phyloP scores from a whole-genome alignment of 2,329 filamentous ascomycete genomes.

The Gaeumannomyces tritici region DNA sequence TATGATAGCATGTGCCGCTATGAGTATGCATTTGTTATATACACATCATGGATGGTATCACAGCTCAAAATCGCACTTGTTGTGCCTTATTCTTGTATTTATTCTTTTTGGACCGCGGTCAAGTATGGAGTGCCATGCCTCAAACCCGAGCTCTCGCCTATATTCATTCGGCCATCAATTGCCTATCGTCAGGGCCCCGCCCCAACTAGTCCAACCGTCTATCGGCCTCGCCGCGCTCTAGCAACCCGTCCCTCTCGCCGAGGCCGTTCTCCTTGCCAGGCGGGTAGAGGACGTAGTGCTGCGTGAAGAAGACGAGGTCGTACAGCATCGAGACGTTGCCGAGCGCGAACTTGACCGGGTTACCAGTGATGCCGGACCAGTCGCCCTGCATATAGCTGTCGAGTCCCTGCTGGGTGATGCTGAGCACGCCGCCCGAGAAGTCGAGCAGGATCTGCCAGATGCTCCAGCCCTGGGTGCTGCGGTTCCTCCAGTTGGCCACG shows the following conservation, averaged over 20 bases:
- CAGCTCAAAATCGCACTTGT: too few species aligned
- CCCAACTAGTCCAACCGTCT: constrained; percentile 20
- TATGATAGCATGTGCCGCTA: too few species aligned
- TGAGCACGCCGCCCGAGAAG: constrained; percentile 70
- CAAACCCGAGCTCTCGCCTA: background rate
- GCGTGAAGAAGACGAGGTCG: constrained; percentile 74
- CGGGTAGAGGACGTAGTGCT: constrained; percentile 78
- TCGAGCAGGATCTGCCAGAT: constrained; percentile 81
- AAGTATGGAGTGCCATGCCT: too few species aligned
- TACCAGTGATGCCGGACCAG: constrained; percentile 86
- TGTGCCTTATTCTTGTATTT: too few species aligned
- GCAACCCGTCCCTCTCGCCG: constrained; percentile 19
- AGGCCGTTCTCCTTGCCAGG: constrained; percentile 17
- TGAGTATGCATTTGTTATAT: too few species aligned
- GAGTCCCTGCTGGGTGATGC: constrained; percentile 69
- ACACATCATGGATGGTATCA: too few species aligned
- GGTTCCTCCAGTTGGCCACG: constrained; percentile 71
- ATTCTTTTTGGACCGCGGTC: too few species aligned
- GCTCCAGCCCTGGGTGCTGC: constrained; percentile 80
- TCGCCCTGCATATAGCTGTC: constrained; percentile 78
- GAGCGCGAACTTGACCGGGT: constrained; percentile 81
- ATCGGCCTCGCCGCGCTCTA: constrained; percentile 20
- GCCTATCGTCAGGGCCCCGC: background rate
- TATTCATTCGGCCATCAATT: background rate
- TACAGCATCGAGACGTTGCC: constrained; percentile 81